These are phyloP conservation scores for Prunus campanulata DNA, from an alignment of 306 rosid genomes.

Conservation along the genomic window DNA sequence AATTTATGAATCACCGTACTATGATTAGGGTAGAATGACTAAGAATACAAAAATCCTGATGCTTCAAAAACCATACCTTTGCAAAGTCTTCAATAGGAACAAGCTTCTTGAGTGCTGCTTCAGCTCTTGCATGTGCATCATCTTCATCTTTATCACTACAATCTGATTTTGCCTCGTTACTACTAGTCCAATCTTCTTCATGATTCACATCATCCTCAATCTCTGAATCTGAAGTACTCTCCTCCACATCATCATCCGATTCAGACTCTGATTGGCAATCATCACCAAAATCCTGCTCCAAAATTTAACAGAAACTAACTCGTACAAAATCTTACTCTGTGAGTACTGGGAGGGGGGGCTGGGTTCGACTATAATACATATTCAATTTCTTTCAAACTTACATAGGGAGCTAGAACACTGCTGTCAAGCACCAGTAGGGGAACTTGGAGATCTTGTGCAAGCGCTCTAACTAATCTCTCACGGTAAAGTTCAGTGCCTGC, in stretches of 20 bases:
- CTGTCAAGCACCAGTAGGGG: slow-evolving; percentile 86
- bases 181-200: slow-evolving; percentile 85
- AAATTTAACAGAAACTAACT: slow-evolving; percentile 14
- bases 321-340: neutral
- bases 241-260: slow-evolving; percentile 80
- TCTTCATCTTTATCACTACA: slow-evolving; percentile 74
- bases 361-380: neutral
- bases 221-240: slow-evolving; percentile 69
- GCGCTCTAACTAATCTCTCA: slow-evolving; percentile 89
- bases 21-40: neutral
- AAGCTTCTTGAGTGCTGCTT: slow-evolving; percentile 80
- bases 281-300: slow-evolving; percentile 82
- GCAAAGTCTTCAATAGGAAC: slow-evolving; percentile 66
- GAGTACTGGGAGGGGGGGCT: neutral
- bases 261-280: slow-evolving; percentile 69
- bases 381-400: slow-evolving; percentile 36
- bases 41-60: neutral
- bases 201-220: slow-evolving; percentile 65
- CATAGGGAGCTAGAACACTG: slow-evolving; percentile 87
- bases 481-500: slow-evolving; percentile 95
- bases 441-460: slow-evolving; percentile 81
- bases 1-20: neutral
- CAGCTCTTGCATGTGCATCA: slow-evolving; percentile 63
- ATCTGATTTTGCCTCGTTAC: slow-evolving; percentile 71
- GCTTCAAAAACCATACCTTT: slow-evolving; percentile 45